These are phyloP conservation scores for Galium porrigens DNA, from an alignment of 305 asterid species.

Conservation along the genomic window DNA sequence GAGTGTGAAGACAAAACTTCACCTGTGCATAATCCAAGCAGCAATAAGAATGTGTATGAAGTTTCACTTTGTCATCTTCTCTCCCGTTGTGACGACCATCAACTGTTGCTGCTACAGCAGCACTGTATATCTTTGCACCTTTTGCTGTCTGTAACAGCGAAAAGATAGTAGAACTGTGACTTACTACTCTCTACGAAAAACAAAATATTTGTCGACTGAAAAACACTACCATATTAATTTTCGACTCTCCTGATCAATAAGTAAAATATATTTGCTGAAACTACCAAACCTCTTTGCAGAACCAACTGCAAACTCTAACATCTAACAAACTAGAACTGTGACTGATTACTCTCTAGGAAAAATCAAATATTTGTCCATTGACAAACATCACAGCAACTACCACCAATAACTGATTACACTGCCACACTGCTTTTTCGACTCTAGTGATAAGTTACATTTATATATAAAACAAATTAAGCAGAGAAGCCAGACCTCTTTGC, in stretches of 20 bases:
- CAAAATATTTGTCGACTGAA: neutral
- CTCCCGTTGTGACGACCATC: conserved; percentile 51
- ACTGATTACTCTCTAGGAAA: neutral
- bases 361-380: too few species aligned
- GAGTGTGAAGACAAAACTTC: conserved; percentile 14
- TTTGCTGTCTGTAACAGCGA: conserved; percentile 49
- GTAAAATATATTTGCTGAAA: neutral
- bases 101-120: conserved; percentile 61
- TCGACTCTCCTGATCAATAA: neutral
- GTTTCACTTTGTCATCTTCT: conserved; percentile 68
- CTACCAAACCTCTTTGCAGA: neutral
- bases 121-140: conserved; percentile 76
- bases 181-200: neutral
- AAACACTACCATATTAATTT: neutral
- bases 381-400: too few species aligned
- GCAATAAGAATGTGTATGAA: conserved; percentile 92
- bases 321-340: neutral
- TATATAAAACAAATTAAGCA: neutral
- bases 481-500: conserved; percentile 67
- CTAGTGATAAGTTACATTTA: too few species aligned
- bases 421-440: too few species aligned
- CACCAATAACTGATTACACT: neutral
- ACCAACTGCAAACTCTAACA: too few species aligned
- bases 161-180: neutral
- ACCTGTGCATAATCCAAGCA: conserved; percentile 96